These are phyloP conservation scores for Metschnikowia koreensis DNA, from an alignment of 805 yeast species.

Conservation along the genomic window DNA sequence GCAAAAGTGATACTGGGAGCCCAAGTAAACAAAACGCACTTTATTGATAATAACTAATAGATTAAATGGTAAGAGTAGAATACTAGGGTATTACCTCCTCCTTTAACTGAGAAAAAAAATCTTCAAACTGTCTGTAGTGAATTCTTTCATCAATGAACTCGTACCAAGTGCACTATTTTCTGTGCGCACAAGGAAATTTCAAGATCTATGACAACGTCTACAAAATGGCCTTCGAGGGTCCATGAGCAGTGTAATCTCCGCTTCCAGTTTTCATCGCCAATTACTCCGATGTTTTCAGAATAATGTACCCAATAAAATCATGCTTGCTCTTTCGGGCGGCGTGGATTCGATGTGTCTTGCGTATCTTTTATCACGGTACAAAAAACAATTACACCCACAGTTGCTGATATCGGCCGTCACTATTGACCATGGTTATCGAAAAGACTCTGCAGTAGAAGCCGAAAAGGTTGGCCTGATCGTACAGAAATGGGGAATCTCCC, in stretches of 20 bases:
- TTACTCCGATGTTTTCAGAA: conserved; percentile 11
- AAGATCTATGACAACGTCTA: not conserved
- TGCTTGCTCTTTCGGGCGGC: conserved; percentile 75
- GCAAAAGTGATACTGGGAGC: too few relatives aligned
- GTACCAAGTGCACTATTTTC: not conserved
- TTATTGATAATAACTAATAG: too few relatives aligned
- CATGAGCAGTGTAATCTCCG: conserved; percentile 2
- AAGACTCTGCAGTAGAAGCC: conserved; percentile 52
- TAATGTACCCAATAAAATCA: conserved; percentile 30
- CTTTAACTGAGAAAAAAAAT: too few relatives aligned
- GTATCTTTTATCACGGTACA: conserved; percentile 43
- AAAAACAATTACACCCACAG: conserved; percentile 23
- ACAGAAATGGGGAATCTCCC: conserved; percentile 33
- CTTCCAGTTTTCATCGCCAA: conserved; percentile 4
- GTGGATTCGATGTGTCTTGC: conserved; percentile 76
- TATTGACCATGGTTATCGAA: conserved; percentile 60
- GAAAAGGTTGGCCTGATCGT: conserved; percentile 31
- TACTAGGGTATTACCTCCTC: too few relatives aligned
- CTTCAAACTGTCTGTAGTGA: too few relatives aligned
- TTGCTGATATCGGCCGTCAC: conserved; percentile 54
- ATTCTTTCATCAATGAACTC: too few relatives aligned
- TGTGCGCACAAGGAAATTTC: not conserved
- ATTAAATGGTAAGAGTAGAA: too few relatives aligned
- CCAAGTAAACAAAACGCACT: too few relatives aligned
- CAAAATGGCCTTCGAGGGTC: not conserved